These are phyloP conservation scores for Conticribra guillardii DNA, from an alignment of 108 stramenopile genomes.

Conservation along the genomic window DNA sequence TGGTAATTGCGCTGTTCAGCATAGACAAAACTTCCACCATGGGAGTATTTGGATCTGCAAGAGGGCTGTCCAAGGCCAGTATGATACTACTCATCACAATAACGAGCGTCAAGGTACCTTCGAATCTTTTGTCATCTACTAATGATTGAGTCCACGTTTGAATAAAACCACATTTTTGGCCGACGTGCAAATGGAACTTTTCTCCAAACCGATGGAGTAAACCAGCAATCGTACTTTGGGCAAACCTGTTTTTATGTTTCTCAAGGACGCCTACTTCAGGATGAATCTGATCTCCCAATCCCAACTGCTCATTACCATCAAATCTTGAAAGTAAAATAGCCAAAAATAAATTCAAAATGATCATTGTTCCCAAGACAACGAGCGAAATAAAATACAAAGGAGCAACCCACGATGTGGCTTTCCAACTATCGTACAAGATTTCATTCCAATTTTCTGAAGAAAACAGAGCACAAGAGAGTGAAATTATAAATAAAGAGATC, in stretches of 20 bases:
- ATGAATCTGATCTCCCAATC: background rate
- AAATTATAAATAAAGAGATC: too few relatives aligned
- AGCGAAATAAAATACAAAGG: constrained; percentile 59
- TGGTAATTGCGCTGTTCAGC: constrained; percentile 49
- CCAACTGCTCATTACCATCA: constrained; percentile 35
- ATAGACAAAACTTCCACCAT: constrained; percentile 17
- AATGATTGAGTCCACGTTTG: too few relatives aligned
- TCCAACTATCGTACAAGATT: constrained; percentile 65
- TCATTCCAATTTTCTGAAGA: constrained; percentile 77
- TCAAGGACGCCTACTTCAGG: background rate
- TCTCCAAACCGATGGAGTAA: too few relatives aligned
- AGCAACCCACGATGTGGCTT: constrained; percentile 41
- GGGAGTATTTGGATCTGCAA: constrained; percentile 34
- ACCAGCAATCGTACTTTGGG: background rate
- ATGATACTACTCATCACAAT: constrained; percentile 44
- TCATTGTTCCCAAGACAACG: constrained; percentile 54
- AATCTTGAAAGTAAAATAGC: constrained; percentile 68
- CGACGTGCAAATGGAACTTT: too few relatives aligned
- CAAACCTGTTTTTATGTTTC: background rate
- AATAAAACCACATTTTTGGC: too few relatives aligned
- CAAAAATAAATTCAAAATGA: constrained; percentile 69
- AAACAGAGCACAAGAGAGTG: too few relatives aligned
- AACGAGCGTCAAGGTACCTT: constrained; percentile 27
- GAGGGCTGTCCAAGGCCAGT: constrained; percentile 51
- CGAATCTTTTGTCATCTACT: constrained; percentile 27